Conservation (phyloP, 2,329 filamentous ascomycete species). For the Periconia macrospinosa region DNA sequence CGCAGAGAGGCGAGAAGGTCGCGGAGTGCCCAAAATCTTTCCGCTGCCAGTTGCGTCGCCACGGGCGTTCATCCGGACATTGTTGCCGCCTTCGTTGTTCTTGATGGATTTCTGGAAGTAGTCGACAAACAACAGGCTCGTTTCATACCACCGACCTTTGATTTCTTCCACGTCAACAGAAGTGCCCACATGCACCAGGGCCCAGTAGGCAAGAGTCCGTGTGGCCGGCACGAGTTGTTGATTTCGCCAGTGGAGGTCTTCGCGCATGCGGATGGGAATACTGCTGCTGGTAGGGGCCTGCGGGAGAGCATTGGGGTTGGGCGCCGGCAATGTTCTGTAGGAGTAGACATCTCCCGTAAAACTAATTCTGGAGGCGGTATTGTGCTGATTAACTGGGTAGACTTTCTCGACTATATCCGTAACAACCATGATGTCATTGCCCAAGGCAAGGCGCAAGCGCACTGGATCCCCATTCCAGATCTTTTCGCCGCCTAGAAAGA, state of each 20-base stretch:
- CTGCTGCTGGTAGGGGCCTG: slow-evolving; percentile 44
- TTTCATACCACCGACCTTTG: slow-evolving; percentile 65
- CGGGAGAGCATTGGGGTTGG: slow-evolving; percentile 36
- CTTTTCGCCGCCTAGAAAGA: slow-evolving; percentile 62
- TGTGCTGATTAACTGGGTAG: slow-evolving; percentile 10
- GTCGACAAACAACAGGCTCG: slow-evolving; percentile 50
- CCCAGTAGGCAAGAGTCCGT: slow-evolving; percentile 46
- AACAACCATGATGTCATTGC: slow-evolving; percentile 54
- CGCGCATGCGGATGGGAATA: slow-evolving; percentile 54
- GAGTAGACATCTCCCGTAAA: slow-evolving; percentile 58
- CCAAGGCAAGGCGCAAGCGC: slow-evolving; percentile 51
- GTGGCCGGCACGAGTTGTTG: slow-evolving; percentile 43
- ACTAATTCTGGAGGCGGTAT: slow-evolving; percentile 33
- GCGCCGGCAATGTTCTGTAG: slow-evolving; percentile 41
- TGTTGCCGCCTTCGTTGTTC: slow-evolving; percentile 46
- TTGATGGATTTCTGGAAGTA: slow-evolving; percentile 37
- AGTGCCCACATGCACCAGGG: slow-evolving; percentile 38
- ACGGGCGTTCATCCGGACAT: slow-evolving; percentile 52
- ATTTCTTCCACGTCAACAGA: slow-evolving; percentile 51
- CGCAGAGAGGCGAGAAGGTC: slow-evolving; percentile 43
- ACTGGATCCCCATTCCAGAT: slow-evolving; percentile 62
- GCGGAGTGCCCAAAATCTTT: slow-evolving; percentile 28
- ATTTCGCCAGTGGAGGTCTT: slow-evolving; percentile 56
- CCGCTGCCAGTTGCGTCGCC: slow-evolving; percentile 40
- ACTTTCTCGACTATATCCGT: slow-evolving; percentile 48